phyloP scores from a whole-genome alignment of 495 filamentous ascomycete species.

The Xylaria intraflava region DNA sequence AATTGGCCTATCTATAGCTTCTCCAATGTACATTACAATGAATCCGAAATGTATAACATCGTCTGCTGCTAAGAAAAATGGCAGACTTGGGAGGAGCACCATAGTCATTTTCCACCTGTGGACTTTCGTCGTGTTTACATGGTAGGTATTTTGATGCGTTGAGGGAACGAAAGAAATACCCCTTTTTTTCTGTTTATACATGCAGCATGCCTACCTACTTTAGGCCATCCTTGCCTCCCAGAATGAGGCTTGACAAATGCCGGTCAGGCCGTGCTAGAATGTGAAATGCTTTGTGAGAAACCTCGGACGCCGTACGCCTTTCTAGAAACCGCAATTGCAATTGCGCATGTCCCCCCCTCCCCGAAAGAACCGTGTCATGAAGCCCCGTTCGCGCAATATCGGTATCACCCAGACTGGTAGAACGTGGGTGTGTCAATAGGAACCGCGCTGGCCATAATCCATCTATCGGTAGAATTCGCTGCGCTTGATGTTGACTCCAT shows the following conservation, averaged over 20 bases:
- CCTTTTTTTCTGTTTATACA: slow-evolving; percentile 1
- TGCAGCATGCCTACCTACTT: not conserved
- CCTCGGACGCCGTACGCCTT: slow-evolving; percentile 11
- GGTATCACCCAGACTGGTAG: not conserved
- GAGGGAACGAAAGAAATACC: not conserved
- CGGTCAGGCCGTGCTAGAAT: not conserved
- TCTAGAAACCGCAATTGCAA: not conserved
- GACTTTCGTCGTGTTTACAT: not conserved
- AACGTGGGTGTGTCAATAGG: not conserved
- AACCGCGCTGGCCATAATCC: not conserved
- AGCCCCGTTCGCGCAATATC: not conserved
- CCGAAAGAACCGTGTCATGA: not conserved
- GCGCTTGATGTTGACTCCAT: slow-evolving; percentile 92
- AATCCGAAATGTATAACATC: not conserved
- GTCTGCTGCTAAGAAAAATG: not conserved
- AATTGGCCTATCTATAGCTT: not conserved
- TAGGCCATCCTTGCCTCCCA: not conserved
- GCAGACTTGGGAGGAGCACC: not conserved
- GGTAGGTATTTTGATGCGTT: not conserved
- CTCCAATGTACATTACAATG: slow-evolving; percentile 3
- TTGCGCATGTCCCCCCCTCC: not conserved
- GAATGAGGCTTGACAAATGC: not conserved
- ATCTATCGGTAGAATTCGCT: slow-evolving; percentile 91
- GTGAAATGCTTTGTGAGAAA: not conserved
- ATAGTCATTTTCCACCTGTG: not conserved